Evolutionary conservation across 331 rosid genomes (phyloP).

Genomic region (Acacia pycnantha): DNA sequence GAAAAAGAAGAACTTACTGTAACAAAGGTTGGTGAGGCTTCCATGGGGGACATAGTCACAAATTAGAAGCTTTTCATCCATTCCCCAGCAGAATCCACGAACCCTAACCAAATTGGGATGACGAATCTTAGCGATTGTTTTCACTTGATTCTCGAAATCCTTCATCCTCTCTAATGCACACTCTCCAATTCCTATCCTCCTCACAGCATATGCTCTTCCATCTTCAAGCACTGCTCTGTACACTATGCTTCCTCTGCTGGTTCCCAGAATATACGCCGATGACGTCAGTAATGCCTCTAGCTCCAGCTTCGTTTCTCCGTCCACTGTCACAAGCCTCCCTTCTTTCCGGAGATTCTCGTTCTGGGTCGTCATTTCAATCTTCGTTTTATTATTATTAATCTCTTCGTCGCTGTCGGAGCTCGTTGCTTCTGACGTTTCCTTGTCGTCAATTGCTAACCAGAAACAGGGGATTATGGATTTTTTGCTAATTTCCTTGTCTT

Average conservation of each 20-base stretch:
- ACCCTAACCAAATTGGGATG: constrained; percentile 73
- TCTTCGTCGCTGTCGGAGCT: constrained; percentile 56
- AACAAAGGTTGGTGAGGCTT: constrained; percentile 48
- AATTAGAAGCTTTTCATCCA: constrained; percentile 79
- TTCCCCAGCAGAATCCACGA: constrained; percentile 81
- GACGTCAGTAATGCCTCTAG: constrained; percentile 76
- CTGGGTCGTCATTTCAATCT: neutral
- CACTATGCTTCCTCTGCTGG: constrained; percentile 68
- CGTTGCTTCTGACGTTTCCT: constrained; percentile 68
- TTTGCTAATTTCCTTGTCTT: constrained; percentile 15
- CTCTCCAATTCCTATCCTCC: constrained; percentile 76
- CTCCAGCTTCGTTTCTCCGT: constrained; percentile 68
- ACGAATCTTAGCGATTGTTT: constrained; percentile 62
- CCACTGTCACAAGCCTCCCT: constrained; percentile 63
- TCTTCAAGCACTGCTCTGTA: constrained; percentile 84
- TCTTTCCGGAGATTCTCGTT: constrained; percentile 28
- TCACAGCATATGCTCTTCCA: constrained; percentile 77
- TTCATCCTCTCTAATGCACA: constrained; percentile 57
- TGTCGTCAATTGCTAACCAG: constrained; percentile 60
- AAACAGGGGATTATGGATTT: constrained; percentile 41
- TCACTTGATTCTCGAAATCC: constrained; percentile 75
- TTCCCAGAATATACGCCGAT: constrained; percentile 78
- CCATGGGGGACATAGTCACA: constrained; percentile 73
- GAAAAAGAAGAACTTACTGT: constrained; percentile 45
- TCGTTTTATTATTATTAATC: constrained; percentile 14